Percentiles rank a stretch among this genome's conserved stretches.
Evolutionary conservation across 2,329 filamentous ascomycete genomes (phyloP).

Genomic region (Dendrostoma leiphaemia): DNA sequence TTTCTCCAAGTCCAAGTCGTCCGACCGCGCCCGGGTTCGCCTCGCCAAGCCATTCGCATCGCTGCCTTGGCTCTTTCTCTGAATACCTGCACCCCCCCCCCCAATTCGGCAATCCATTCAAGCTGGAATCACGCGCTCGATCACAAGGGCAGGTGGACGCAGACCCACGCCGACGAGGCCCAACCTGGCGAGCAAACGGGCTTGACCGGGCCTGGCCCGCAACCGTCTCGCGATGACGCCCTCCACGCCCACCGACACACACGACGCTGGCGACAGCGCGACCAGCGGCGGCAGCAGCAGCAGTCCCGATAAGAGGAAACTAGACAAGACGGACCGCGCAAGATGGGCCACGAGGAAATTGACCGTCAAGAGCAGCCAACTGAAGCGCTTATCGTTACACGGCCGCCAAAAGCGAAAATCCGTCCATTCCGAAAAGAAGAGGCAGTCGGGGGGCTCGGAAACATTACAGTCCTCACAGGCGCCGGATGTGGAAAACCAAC

Average conservation of each 20-base stretch:
- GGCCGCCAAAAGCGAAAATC: slow-evolving; percentile 67
- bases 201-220: slow-evolving; percentile 44
- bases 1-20: no score
- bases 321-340: slow-evolving; percentile 67
- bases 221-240: slow-evolving; percentile 34
- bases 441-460: slow-evolving; percentile 40
- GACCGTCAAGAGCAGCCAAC: slow-evolving; percentile 68
- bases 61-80: neutral
- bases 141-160: slow-evolving; percentile 18
- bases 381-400: slow-evolving; percentile 81
- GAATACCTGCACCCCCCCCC: neutral
- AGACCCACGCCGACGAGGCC: slow-evolving; percentile 29
- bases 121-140: slow-evolving; percentile 1
- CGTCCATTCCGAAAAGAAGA: slow-evolving; percentile 67
- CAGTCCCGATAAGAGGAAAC: slow-evolving; percentile 43
- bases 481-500: no score
- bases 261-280: slow-evolving; percentile 13
- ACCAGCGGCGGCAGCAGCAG: slow-evolving; percentile 12
- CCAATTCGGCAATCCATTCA: neutral
- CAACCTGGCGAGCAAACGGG: slow-evolving; percentile 40
- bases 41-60: neutral
- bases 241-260: slow-evolving; percentile 9
- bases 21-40: no score
- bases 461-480: slow-evolving; percentile 25
- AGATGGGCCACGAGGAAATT: slow-evolving; percentile 96